Conservation (phyloP, 169 alveolate species). For the Eimeria acervulina region DNA sequence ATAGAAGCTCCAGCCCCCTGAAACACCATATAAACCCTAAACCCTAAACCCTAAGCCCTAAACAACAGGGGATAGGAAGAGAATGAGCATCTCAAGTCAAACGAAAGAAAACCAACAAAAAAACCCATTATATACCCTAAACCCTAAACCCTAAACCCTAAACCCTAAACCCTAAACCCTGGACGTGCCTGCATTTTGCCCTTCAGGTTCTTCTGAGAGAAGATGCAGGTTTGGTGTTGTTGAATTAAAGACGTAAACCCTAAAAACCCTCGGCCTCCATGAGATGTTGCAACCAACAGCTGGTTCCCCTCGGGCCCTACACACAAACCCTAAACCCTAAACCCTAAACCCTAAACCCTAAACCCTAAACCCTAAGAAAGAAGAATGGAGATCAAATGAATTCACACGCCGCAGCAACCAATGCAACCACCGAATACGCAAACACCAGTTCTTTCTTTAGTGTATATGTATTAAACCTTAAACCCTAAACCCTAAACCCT, state of each 20-base stretch:
- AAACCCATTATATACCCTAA: neutral
- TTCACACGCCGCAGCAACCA: neutral
- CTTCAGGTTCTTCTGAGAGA: conserved; percentile 84
- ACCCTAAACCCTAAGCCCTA: too few species aligned
- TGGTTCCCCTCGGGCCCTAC: conserved; percentile 67
- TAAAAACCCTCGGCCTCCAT: conserved; percentile 73
- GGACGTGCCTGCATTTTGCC: conserved; percentile 55
- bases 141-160: neutral
- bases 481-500: neutral
- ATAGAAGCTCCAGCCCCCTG: too few species aligned
- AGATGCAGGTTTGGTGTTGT: conserved; percentile 84
- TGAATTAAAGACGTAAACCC: conserved; percentile 85
- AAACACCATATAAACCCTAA: too few species aligned
- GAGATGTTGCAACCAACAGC: conserved; percentile 79
- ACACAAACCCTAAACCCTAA: conserved; percentile 34
- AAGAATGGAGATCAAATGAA: too few species aligned
- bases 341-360: conserved; percentile 61
- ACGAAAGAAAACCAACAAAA: neutral
- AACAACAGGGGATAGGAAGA: neutral
- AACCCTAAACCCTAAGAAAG: neutral
- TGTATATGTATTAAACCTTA: neutral
- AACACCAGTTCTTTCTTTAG: too few species aligned
- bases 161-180: neutral
- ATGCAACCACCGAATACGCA: too few species aligned
- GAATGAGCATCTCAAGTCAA: too few species aligned